Evolutionary conservation across 2,329 filamentous ascomycete species (phyloP), one percentile per base, ranked within the genome.

Genomic region (Penicillium sp.): DNA sequence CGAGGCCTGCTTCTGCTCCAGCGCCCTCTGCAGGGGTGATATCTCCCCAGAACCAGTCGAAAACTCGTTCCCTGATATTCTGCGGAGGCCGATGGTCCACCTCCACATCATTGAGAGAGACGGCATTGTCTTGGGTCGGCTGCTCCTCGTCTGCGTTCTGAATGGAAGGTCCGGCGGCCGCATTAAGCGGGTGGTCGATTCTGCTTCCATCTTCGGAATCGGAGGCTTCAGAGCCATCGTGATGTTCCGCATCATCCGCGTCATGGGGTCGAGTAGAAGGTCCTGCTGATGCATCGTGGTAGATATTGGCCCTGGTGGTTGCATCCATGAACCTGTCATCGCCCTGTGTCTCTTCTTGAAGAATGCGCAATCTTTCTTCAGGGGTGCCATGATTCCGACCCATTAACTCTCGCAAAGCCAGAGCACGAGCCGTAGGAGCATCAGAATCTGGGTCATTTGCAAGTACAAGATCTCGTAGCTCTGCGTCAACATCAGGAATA

Each of bases 271-370:
- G 48, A 12, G 41, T 49, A 18, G 47, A 40, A 37, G 53, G 36
- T 13, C 27, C 40, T 47, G 39, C 34, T 18, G 25, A 10, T 29
- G 33, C 19, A 29, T 40, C 43, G 8, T 14, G n/a, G 22, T 45
- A 33, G n/a, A 28, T 18, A 14, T 28, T 54, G 13, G 66, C 49
- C 16, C 61, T 65, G 53, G 65, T 73, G 53, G 82, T 80, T 19
- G 80, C 71, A 28, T 76, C 73, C 10, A 85, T 75, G 74, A 83
- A 81, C 64, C 82, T 81, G 10, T 79, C 77, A 10, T 81, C 79
- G 47, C 80, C 75, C 2, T 81, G 74, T 4, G 78, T 76, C 57
- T 86, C 82, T 31, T 81, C 77, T 33, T 79, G 76, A 28, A 86
- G 82, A 18, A 87, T 81, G 34, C 76, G 72, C 3, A 85, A 57